These are phyloP conservation scores for Chloranthus sessilifolius DNA, from an alignment of 164 flowering plant genomes.

Conservation along the genomic window DNA sequence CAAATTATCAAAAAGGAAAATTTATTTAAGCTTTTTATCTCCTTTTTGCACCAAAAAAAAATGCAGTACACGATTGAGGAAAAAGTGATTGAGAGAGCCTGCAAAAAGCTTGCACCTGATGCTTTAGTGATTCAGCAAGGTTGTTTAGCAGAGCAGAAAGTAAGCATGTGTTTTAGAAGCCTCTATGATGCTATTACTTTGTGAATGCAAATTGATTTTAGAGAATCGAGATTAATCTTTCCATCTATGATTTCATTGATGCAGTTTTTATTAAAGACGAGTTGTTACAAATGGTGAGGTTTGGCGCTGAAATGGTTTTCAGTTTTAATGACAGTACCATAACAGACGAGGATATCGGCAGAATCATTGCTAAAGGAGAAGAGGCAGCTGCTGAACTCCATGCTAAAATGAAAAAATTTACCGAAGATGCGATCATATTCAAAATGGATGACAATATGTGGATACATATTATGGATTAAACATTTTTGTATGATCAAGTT, in stretches of 20 bases:
- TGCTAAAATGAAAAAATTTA: constrained; percentile 99
- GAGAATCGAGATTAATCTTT: background rate
- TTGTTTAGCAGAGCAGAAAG: constrained; percentile 95
- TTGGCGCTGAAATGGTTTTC: constrained; percentile 99
- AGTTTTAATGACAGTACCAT: constrained; percentile 97
- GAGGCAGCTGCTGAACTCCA: constrained; percentile 98
- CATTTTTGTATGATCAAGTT: too few relatives aligned
- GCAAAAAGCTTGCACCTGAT: constrained; percentile 98
- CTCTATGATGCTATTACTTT: background rate
- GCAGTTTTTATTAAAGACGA: constrained; percentile 99
- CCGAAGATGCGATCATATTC: constrained; percentile 98
- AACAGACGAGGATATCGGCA: constrained; percentile 97
- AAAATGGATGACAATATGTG: constrained; percentile 98
- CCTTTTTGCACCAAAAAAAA: too few relatives aligned
- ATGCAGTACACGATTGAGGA: constrained; percentile 95
- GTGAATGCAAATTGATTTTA: background rate
- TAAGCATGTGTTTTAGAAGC: constrained; percentile 21
- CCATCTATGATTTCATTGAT: background rate
- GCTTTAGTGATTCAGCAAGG: constrained; percentile 99
- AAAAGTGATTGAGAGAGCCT: constrained; percentile 98
- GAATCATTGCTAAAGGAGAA: constrained; percentile 98
- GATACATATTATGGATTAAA: too few relatives aligned
- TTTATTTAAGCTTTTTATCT: background rate
- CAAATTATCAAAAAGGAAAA: background rate
- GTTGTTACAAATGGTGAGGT: constrained; percentile 96